phyloP scores from a whole-genome alignment of 1,139 yeast genomes.

The Magnusiomyces tetraspermus region DNA sequence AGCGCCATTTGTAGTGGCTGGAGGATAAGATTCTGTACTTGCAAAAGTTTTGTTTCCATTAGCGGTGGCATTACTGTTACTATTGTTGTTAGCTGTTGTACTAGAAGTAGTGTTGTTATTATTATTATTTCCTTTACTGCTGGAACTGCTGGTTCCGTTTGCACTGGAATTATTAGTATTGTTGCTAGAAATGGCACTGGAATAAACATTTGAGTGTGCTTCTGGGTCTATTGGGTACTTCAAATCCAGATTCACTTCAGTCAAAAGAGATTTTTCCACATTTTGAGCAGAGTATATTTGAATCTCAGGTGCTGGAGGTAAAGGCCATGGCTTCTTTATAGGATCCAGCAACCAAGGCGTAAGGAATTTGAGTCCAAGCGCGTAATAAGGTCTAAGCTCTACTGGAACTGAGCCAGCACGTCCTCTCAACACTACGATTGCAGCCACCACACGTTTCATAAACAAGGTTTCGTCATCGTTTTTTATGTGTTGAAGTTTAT shows the following conservation, averaged over 20 bases:
- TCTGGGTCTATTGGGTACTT: conserved; percentile 4
- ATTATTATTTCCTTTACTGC: conserved; percentile 32
- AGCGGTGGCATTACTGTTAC: background rate
- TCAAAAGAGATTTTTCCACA: conserved; percentile 67
- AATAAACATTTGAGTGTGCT: background rate
- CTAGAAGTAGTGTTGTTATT: conserved; percentile 15
- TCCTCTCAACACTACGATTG: conserved; percentile 73
- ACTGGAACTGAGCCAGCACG: conserved; percentile 79
- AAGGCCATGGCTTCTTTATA: conserved; percentile 50
- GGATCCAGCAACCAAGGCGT: conserved; percentile 45
- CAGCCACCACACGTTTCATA: conserved; percentile 63
- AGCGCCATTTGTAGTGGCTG: conserved; percentile 1
- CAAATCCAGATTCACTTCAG: conserved; percentile 50
- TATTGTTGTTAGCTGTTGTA: conserved; percentile 4
- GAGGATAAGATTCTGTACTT: background rate
- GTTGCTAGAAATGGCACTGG: background rate
- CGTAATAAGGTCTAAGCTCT: conserved; percentile 65
- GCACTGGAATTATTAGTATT: background rate
- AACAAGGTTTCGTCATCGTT: conserved; percentile 19
- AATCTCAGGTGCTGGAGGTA: conserved; percentile 62
- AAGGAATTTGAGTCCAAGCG: conserved; percentile 55
- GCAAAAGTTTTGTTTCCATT: too few relatives aligned
- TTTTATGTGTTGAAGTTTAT: conserved; percentile 15
- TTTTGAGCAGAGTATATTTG: conserved; percentile 57
- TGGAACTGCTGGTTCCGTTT: background rate